Evolutionary conservation across 2,329 filamentous ascomycete species (phyloP), one percentile per base, ranked within the genome.

Genomic region (Emydomyces testavorans): DNA sequence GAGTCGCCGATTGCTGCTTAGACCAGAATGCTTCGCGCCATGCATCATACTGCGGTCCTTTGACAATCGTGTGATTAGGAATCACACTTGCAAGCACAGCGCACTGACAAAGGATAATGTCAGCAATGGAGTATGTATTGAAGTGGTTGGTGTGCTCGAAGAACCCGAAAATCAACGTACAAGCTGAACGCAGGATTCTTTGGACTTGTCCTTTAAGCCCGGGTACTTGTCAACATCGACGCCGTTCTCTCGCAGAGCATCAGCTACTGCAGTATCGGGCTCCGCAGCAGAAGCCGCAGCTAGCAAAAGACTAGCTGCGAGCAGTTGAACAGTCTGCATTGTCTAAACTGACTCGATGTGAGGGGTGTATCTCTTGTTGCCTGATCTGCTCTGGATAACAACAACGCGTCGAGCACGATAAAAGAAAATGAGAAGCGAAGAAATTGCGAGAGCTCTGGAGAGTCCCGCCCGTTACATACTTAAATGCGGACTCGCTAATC

Each of bases 1-100:
- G 52, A 10, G 60, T 59, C 36, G 59, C 56, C 21, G 53, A 59
- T 51, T 68, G 65, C 51, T 68, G 64, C 18, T 57, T 52, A 1
- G 64, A 62, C 64, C 65, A 67, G 39, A 39, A 46, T 15, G 13
- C 13, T 20, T 16, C 21, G 16, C 21, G 35, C 16, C 21, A 21
- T 38, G 18, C 35, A 21, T 21, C 35, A 13, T 38, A 38, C 29
- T 31, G 10, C n/a, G 29, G 10, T 31, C n/a, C 29, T 2, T 31
- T 4, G 8, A 31, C n/a, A 31, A 8, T 31, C 3, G n/a, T 31
- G 29, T 31, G 29, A 3, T 8, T 11, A 11, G 29, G 29, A 10
- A 31, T 11, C n/a, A 31, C n/a, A 11, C n/a, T 31, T 31, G 29
- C 3, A 11, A 31, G 29, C 4, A n/a, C 29, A 31, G 29, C 11